Base-by-base conservation (phyloP, 2,329 filamentous ascomycete genomes). In the Ceratocystis eucalypticola region DNA sequence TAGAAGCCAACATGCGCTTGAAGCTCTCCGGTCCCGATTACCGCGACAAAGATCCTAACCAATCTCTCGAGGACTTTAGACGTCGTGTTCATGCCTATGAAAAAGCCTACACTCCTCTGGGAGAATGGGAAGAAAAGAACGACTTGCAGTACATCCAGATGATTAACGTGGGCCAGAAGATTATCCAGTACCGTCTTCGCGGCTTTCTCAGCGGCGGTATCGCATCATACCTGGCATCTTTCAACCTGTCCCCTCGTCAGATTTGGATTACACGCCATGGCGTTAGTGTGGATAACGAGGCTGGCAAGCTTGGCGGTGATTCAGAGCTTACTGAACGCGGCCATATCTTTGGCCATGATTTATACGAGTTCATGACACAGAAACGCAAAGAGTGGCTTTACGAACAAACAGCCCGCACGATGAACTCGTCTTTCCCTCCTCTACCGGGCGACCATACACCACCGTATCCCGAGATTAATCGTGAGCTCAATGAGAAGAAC, bases 201-300 rank as follows among this genome's bases (percentile, higher is more conserved):
- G 94, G 94, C 5, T 99, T 99, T 75, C 80, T 99, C 62, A 91
- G 91, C 67, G 89, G 89, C 48, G 90, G 94, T 69, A 94, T 96
- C 66, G 91, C 94, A 66, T 96, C 92, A 70, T 99, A 97, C 72
- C 82, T 99, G 8, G 88, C 94, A 59, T 97, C 96, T 71, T 99
- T 99, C 80, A 97, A 99, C 72, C 82, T 99, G 17, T 90, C 93
- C 0, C 92, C 94, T 0, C 84, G 94, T 65, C 93, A 96, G 75
- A 97, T 99, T 68, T 99, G 94, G 94, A 95, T 99, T 73, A 97
- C 94, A 1, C 82, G 94, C 63, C 94, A 97, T 73, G 94, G 94
- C 53, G 89, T 96, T 76, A 96, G 91, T 66, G 74, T 84, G 68
- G 94, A 99, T 74, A 96, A 99, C 73, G 81, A 89, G 67, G 80